Evolutionary conservation across 169 alveolate species (phyloP), one percentile per base, ranked within the genome.

Genomic region (Cystoisospora suis): DNA sequence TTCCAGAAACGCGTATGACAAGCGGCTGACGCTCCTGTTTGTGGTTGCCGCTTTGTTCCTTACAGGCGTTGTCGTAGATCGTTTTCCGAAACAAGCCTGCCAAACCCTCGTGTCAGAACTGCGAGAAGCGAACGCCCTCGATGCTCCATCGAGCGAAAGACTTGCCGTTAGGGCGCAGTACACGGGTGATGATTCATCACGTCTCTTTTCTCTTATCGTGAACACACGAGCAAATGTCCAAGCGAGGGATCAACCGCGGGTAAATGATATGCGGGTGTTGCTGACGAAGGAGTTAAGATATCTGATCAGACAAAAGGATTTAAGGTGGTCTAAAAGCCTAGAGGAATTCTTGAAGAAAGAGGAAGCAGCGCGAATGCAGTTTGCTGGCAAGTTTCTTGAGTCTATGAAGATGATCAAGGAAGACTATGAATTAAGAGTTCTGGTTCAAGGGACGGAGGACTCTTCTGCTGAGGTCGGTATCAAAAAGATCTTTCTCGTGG

Each of bases 21-120:
- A n/a, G n/a, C n/a, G n/a, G n/a, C n/a, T n/a, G n/a, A n/a, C n/a
- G n/a, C n/a, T n/a, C n/a, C n/a, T n/a, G n/a, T n/a, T n/a, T n/a
- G n/a, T n/a, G n/a, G n/a, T n/a, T n/a, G n/a, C n/a, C n/a, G n/a
- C n/a, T 12, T 49, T 49, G 61, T 12, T 49, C 34, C 42, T 65
- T 65, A 1, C 77, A 65, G 77, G 77, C 44, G n/a, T n/a, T n/a
- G 38, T 65, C 44, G 77, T 65, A 36, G 77, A 65, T 7, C 3
- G 40, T 15, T 65, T 65, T 65, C 77, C 77, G 5, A 65, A 65
- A 44, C 77, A 65, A 44, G 77, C 77, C 7, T 65, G 77, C 42
- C 77, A 65, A 65, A 65, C 77, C 77, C 77, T 65, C 45, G 77
- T 65, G 1, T 15, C 12, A 44, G 77, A 65, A 1, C 77, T 65